Evolutionary conservation across 305 asterid species (phyloP).

Genomic region (Fraxinus nigra): DNA sequence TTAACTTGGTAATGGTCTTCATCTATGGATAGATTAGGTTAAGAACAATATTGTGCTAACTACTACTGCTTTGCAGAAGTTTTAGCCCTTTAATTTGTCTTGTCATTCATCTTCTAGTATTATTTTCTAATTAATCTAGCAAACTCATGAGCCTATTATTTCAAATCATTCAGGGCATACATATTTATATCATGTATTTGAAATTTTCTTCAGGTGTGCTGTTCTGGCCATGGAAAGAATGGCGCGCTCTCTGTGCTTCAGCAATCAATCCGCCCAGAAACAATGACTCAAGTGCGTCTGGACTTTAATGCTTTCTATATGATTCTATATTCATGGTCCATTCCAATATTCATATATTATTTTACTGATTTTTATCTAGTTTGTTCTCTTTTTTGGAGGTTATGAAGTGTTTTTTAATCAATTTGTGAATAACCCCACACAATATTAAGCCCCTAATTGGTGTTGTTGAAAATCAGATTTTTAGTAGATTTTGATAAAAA

Average conservation of each 20-base stretch:
- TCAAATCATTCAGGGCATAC: constrained; percentile 7
- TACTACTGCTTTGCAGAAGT: constrained; percentile 18
- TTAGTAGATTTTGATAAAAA: neutral
- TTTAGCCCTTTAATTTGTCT: neutral
- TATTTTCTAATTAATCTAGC: neutral
- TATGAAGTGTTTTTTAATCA: constrained; percentile 18
- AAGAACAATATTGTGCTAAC: constrained; percentile 13
- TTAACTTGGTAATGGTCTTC: constrained; percentile 18
- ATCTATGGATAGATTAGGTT: constrained; percentile 13
- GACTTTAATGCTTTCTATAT: constrained; percentile 23
- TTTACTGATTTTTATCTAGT: constrained; percentile 20
- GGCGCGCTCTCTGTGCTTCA: constrained; percentile 92
- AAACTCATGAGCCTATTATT: constrained; percentile 11
- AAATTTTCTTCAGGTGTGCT: constrained; percentile 71
- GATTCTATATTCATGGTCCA: constrained; percentile 12
- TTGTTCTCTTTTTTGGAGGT: constrained; percentile 16
- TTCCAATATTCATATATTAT: constrained; percentile 1
- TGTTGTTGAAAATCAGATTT: neutral
- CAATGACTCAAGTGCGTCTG: constrained; percentile 73
- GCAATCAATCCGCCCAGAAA: constrained; percentile 91
- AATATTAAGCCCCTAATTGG: neutral
- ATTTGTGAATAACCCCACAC: constrained; percentile 3
- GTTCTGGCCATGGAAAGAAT: constrained; percentile 99
- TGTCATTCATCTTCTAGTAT: constrained; percentile 10
- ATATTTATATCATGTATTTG: constrained; percentile 18